Evolutionary conservation across 75 land plant species (phyloP).

Genomic region (Pseudotsuga menziesii): DNA sequence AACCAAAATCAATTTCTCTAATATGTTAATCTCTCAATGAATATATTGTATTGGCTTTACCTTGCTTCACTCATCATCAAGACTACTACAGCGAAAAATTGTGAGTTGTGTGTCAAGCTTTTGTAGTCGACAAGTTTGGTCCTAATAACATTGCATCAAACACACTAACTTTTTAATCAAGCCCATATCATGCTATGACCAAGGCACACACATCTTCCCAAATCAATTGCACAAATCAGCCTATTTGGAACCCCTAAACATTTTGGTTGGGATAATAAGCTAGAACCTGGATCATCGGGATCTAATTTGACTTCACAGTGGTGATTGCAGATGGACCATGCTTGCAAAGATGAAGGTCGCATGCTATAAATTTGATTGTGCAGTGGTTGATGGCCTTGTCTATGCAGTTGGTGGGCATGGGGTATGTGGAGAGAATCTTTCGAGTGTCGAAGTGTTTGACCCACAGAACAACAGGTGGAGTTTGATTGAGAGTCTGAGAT

Average conservation of each 20-base stretch:
- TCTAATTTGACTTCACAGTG: background rate
- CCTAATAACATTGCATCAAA: background rate
- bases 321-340: slow-evolving; percentile 52
- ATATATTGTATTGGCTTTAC: too few species aligned
- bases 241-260: slow-evolving; percentile 1
- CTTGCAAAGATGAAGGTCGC: slow-evolving; percentile 57
- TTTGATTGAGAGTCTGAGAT: slow-evolving; percentile 48
- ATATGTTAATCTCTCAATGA: too few species aligned
- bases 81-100: too few species aligned
- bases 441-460: slow-evolving; percentile 65
- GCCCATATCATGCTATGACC: background rate
- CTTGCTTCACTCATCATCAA: too few species aligned
- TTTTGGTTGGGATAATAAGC: background rate
- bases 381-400: slow-evolving; percentile 56
- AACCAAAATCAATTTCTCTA: too few species aligned
- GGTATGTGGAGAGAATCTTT: slow-evolving; percentile 40
- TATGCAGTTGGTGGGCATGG: slow-evolving; percentile 74
- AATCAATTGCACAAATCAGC: background rate
- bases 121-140: too few species aligned
- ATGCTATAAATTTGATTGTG: slow-evolving; percentile 81
- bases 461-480: slow-evolving; percentile 52
- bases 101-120: too few species aligned
- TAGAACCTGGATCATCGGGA: background rate
- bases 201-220: background rate
- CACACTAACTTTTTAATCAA: background rate